Evolutionary conservation across 306 rosid species (phyloP), one percentile per base, ranked within the genome.

Genomic region (Malus asiatica): DNA sequence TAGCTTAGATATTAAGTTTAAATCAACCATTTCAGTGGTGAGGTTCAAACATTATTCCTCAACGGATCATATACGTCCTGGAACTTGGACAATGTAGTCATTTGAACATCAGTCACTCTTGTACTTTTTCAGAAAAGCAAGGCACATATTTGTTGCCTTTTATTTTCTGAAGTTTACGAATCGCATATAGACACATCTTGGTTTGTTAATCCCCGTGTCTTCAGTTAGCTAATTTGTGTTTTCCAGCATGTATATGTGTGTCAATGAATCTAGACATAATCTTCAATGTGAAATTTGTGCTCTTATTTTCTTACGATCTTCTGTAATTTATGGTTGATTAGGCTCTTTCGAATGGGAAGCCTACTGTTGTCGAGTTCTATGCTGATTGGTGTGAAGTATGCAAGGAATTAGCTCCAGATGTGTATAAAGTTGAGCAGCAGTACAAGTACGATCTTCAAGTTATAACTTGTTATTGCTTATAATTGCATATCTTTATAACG

Each of bases 331-430:
- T 67, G 16, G n/a, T 42, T 46, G 64, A 76, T 11, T 83, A 95
- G 99, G 99, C 98, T 83, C 96, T 96, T 68, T 82, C 91, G 2
- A 96, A 96, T 74, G 99, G 99, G 64, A 96, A 90, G 78, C 99
- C 99, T 27, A 92, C 99, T 57, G 96, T 96, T 6, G 98, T 96
- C 58, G 99, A 95, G 85, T 95, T 95, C 81, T 95, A 95, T 84
- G 99, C 99, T 20, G 99, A 92, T 76, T 95, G 99, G 99, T 96
- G 99, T 79, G 99, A 96, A 88, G 97, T 96, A 55, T 96, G 99
- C 76, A 79, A 91, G 46, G 98, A 96, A 83, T 86, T 96, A 84
- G 99, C 93, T 46, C 97, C 99, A 22, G 98, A 89, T 53, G 98
- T 96, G 12, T 89, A 90, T 86, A 92, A 86, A 92, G 89, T 89